Percentiles rank a stretch among this genome's conserved stretches.
Evolutionary conservation across 139 green algal genomes (phyloP).

Genomic region (Volvox africanus): DNA sequence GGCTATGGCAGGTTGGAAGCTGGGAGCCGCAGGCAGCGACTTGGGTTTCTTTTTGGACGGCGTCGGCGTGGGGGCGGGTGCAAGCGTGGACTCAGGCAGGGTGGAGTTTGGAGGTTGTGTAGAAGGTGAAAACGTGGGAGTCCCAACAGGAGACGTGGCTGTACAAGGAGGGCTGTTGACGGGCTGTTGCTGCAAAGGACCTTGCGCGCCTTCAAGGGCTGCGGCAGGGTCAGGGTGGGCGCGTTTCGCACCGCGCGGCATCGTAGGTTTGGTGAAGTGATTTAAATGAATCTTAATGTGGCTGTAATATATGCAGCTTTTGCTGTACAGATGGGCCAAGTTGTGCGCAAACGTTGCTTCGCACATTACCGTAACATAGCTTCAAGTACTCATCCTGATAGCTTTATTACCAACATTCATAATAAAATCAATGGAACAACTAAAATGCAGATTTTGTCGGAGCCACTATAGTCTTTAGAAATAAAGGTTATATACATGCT

Average conservation of each 20-base stretch:
- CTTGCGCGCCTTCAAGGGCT: background rate
- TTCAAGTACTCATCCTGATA: too few species aligned
- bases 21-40: constrained; percentile 8
- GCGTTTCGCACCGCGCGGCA: background rate
- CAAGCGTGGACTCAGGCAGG: background rate
- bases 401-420: too few species aligned
- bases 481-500: too few species aligned
- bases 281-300: too few species aligned
- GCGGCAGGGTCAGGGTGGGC: too few species aligned
- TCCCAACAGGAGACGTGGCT: background rate
- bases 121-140: background rate
- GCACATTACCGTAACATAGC: too few species aligned
- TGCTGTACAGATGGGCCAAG: too few species aligned
- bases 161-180: background rate
- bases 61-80: background rate
- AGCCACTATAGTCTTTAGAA: too few species aligned
- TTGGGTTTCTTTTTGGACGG: constrained; percentile 19
- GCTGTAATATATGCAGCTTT: too few species aligned
- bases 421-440: too few species aligned
- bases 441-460: too few species aligned
- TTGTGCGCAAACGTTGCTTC: too few species aligned
- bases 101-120: background rate
- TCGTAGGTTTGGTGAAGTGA: background rate
- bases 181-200: background rate
- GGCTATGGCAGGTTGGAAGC: background rate